A percentile compares a stretch with the other conserved stretches of the same genome.
phyloP scores from a whole-genome alignment of 2,329 filamentous ascomycete genomes.

The Calonectria pauciramosa region DNA sequence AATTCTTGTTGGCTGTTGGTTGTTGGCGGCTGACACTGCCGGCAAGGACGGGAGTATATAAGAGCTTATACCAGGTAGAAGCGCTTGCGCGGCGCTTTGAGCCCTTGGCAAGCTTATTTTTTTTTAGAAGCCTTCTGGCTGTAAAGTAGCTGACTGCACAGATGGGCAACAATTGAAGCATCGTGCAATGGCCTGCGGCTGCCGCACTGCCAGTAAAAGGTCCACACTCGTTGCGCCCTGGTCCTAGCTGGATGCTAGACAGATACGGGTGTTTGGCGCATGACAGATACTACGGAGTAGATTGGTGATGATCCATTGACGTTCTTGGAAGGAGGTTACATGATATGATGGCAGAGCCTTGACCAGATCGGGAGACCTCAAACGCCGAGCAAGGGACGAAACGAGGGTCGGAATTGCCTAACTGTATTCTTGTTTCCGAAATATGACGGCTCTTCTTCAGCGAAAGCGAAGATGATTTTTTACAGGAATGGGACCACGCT shows the following conservation, averaged over 20 bases:
- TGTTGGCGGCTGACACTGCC: neutral
- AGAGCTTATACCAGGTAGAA: neutral
- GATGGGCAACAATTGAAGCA: neutral
- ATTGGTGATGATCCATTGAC: conserved; percentile 2
- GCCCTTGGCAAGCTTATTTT: neutral
- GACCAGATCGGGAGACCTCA: conserved; percentile 4
- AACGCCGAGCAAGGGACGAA: neutral
- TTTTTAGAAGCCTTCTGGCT: neutral
- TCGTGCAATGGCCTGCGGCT: neutral
- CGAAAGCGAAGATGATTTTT: neutral
- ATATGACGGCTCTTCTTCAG: neutral
- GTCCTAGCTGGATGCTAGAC: neutral
- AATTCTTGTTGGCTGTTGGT: neutral
- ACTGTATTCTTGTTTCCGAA: neutral
- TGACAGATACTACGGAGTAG: neutral
- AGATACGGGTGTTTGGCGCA: neutral
- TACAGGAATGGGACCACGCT: neutral
- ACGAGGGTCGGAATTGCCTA: neutral
- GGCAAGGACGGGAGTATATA: neutral
- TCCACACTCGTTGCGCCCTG: neutral
- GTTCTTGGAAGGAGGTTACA: neutral
- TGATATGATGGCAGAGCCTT: neutral
- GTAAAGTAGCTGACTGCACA: neutral
- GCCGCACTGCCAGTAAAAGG: neutral
- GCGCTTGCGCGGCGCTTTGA: neutral